A percentile compares a stretch with the other conserved stretches of the same genome.
These are phyloP conservation scores for Ricinus communis DNA, from an alignment of 345 rosid genomes.

Conservation along the genomic window DNA sequence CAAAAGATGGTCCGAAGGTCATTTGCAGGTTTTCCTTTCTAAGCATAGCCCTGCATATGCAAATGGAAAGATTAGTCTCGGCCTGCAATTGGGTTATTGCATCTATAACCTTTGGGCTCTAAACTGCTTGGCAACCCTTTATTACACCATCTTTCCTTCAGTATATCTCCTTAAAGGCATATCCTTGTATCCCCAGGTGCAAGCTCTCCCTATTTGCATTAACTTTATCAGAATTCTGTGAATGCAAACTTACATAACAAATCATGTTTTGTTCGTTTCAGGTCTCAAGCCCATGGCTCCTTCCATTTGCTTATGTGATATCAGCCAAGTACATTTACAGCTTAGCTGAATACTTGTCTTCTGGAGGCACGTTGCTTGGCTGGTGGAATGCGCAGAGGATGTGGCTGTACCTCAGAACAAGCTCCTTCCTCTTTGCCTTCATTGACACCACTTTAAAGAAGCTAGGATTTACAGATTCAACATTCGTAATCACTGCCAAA, in stretches of 20 bases:
- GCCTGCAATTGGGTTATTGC: constrained; percentile 48
- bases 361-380: constrained; percentile 58
- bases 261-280: constrained; percentile 16
- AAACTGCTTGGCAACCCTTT: constrained; percentile 45
- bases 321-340: constrained; percentile 31
- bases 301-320: constrained; percentile 57
- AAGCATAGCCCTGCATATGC: constrained; percentile 59
- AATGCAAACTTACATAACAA: neutral
- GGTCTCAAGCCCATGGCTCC: constrained; percentile 58
- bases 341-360: constrained; percentile 51
- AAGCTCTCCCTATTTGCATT: neutral
- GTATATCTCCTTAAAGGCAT: constrained; percentile 59
- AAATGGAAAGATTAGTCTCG: constrained; percentile 49
- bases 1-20: constrained; percentile 81
- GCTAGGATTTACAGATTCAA: constrained; percentile 45
- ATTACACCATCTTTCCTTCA: constrained; percentile 55
- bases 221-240: no score
- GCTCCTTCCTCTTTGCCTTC: constrained; percentile 62
- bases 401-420: constrained; percentile 75
- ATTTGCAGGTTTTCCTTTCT: constrained; percentile 61
- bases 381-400: constrained; percentile 81
- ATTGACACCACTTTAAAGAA: constrained; percentile 40
- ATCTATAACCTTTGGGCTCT: constrained; percentile 58
- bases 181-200: constrained; percentile 72
- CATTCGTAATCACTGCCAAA: constrained; percentile 61